Evolutionary conservation across 257 asterid genomes (phyloP), one percentile per base, ranked within the genome.

Genomic region (Gynochthodes officinalis): DNA sequence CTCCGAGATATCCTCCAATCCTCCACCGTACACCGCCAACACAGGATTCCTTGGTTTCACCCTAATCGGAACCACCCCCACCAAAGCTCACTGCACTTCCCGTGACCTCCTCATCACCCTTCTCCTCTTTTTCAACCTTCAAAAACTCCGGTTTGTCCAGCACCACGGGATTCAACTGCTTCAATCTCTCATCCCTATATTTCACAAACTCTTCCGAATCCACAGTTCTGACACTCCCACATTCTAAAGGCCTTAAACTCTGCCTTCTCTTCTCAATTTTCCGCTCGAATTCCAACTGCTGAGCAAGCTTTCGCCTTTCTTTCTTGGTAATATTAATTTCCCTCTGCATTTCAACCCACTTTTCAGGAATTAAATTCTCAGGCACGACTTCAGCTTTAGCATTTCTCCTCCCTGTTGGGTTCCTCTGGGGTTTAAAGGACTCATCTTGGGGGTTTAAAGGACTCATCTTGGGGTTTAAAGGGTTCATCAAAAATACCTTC

Each of bases 241-340:
- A 15, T 43, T 37, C 79, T 73, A 84, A 78, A 68, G 97, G 96
- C 84, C 74, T 80, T 61, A 84, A 77, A 32, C 74, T 88, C 60
- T 71, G 78, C 84, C 88, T 83, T 64, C 85, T 83, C 79, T 76
- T 91, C 82, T 85, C 89, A 69, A 87, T 84, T 27, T 79, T 78
- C 42, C 81, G 82, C 39, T 97, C 97, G 53, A 73, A 89, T 55
- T 93, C 89, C 83, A 88, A 2, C 76, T 88, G 62, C 76, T 81
- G 80, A 12, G 93, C 84, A 11, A 88, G 79, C 81, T 57, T 85
- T 72, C 97, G 86, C 78, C 90, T 83, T 84, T 91, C 96, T 82
- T 93, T 91, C 86, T 93, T 93, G 32, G 97, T 83, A 40, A 93
- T 89, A 77, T 84, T 91, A 27, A n/a, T n/a, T n/a, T n/a, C n/a